A percentile compares a stretch with the other conserved stretches of the same genome.
phyloP scores from a whole-genome alignment of 2,329 filamentous ascomycete species.

The Xylariaceae sp. region DNA sequence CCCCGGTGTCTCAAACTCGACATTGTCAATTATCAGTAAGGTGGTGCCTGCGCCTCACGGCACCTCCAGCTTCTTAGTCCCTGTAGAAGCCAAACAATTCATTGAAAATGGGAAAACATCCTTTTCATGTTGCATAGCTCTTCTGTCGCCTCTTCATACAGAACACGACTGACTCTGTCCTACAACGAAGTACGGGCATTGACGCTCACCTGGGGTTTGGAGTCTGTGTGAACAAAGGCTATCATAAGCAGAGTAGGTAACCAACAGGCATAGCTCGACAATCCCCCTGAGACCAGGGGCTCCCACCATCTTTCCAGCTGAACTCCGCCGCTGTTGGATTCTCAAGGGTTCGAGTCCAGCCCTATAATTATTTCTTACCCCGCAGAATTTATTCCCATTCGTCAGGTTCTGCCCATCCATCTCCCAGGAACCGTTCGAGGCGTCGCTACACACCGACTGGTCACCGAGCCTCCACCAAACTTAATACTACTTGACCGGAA shows the following conservation, averaged over 20 bases:
- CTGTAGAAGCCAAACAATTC: neutral
- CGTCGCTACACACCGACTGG: neutral
- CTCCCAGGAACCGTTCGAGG: constrained; percentile 9
- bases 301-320: constrained; percentile 12
- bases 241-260: too few relatives aligned
- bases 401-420: constrained; percentile 7
- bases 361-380: constrained; percentile 24
- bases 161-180: neutral
- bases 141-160: neutral
- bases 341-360: constrained; percentile 22
- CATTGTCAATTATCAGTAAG: constrained; percentile 1
- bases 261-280: constrained; percentile 18
- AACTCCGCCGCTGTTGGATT: constrained; percentile 22
- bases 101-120: neutral
- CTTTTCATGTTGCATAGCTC: neutral
- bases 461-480: constrained; percentile 8
- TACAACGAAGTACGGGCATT: constrained; percentile 4
- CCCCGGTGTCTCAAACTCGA: constrained; percentile 10
- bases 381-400: constrained; percentile 29
- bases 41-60: constrained; percentile 27
- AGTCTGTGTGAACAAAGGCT: too few relatives aligned
- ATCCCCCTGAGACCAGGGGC: constrained; percentile 21
- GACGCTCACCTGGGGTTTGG: neutral
- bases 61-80: constrained; percentile 20
- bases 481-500: neutral